These are phyloP conservation scores for Chlorokybus atmophyticus DNA, from an alignment of 139 green algal genomes.

Conservation along the genomic window DNA sequence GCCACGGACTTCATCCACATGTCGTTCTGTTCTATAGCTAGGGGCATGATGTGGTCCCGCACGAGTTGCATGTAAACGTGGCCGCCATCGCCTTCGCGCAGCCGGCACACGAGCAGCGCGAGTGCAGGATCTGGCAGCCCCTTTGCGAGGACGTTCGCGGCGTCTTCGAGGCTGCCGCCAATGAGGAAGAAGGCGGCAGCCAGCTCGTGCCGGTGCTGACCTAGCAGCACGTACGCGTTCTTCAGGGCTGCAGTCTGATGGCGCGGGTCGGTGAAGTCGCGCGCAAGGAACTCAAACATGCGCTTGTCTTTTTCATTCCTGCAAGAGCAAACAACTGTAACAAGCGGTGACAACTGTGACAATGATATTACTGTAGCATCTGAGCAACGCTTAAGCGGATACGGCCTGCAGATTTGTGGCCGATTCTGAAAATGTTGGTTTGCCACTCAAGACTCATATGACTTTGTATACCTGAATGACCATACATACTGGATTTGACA, in stretches of 20 bases:
- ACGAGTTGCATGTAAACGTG: background rate
- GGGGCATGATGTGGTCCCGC: background rate
- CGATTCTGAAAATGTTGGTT: too few relatives aligned
- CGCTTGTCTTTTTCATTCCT: slow-evolving; percentile 38
- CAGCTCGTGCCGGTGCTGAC: slow-evolving; percentile 63
- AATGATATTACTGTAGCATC: too few relatives aligned
- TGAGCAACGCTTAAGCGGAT: too few relatives aligned
- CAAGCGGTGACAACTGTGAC: too few relatives aligned
- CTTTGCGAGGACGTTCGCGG: slow-evolving; percentile 40
- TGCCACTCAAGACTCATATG: too few relatives aligned
- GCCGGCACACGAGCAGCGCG: slow-evolving; percentile 29
- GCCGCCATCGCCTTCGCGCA: slow-evolving; percentile 8
- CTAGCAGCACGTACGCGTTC: slow-evolving; percentile 80
- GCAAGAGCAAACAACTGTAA: too few relatives aligned
- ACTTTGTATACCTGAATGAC: too few relatives aligned
- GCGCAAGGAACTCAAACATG: slow-evolving; percentile 63
- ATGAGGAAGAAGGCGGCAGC: slow-evolving; percentile 81
- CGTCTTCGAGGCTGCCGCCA: slow-evolving; percentile 33
- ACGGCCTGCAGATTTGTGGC: too few relatives aligned
- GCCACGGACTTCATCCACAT: background rate
- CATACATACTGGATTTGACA: too few relatives aligned
- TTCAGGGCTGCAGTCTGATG: slow-evolving; percentile 54
- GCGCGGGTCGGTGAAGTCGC: slow-evolving; percentile 47
- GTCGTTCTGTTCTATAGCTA: background rate
- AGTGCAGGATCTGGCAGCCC: slow-evolving; percentile 62